Percentiles rank a stretch among this genome's conserved stretches.
Conservation (phyloP, 805 yeast species). For the Torulaspora maleeae region DNA sequence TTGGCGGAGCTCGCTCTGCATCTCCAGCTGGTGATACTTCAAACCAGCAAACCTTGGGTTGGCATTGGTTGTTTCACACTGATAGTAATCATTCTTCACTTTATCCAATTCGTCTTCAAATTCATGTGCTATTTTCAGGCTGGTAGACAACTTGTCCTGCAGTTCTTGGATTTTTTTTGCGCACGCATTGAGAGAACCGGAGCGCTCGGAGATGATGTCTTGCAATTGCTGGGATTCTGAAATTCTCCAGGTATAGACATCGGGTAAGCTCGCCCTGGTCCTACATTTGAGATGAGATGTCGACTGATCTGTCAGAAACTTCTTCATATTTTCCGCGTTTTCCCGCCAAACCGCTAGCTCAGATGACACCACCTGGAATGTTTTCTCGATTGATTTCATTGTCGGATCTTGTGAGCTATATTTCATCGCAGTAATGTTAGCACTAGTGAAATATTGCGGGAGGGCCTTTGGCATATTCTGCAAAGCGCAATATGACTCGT, state of each 20-base stretch:
- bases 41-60: constrained; percentile 15
- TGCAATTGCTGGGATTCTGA: constrained; percentile 25
- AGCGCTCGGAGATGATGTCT: constrained; percentile 8
- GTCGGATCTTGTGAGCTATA: constrained; percentile 15
- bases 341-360: constrained; percentile 34
- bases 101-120: neutral
- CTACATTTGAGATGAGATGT: constrained; percentile 23
- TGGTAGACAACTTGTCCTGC: constrained; percentile 3
- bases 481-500: constrained; percentile 33
- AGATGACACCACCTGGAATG: constrained; percentile 29
- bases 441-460: constrained; percentile 22
- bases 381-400: constrained; percentile 25
- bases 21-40: constrained; percentile 21
- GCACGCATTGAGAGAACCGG: neutral
- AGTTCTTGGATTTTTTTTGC: constrained; percentile 1
- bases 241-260: constrained; percentile 39
- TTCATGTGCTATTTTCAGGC: neutral
- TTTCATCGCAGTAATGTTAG: constrained; percentile 13
- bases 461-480: constrained; percentile 22
- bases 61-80: constrained; percentile 11
- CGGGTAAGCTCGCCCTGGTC: constrained; percentile 26
- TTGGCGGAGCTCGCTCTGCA: constrained; percentile 22
- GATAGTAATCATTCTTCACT: constrained; percentile 9
- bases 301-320: constrained; percentile 36
- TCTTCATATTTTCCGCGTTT: constrained; percentile 29